Evolutionary conservation across 768 basidiomycete genomes (phyloP).

Genomic region (Tephrocybe rancida): DNA sequence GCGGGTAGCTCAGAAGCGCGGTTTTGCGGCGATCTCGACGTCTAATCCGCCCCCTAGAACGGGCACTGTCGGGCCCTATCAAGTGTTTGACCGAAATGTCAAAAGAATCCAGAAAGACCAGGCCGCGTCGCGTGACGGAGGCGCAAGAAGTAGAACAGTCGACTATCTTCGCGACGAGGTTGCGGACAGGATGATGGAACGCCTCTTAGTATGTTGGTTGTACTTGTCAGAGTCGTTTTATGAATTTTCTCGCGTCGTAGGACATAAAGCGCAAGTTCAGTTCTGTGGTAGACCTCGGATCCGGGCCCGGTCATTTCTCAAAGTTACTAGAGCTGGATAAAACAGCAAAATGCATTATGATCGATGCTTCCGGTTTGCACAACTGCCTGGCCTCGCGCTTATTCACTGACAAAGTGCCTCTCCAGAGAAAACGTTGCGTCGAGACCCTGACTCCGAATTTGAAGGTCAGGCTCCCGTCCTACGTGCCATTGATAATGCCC

Average conservation of each 20-base stretch:
- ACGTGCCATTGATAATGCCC: slow-evolving; percentile 1
- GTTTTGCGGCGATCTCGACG: slow-evolving; percentile 52
- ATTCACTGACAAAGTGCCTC: slow-evolving; percentile 1
- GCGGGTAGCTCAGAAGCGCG: slow-evolving; percentile 29
- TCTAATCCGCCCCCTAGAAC: slow-evolving; percentile 42
- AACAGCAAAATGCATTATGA: slow-evolving; percentile 75
- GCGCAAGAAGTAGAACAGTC: slow-evolving; percentile 69
- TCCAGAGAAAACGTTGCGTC: slow-evolving; percentile 66
- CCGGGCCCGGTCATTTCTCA: slow-evolving; percentile 91
- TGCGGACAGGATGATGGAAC: slow-evolving; percentile 88
- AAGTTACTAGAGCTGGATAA: slow-evolving; percentile 73
- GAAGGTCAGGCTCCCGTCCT: slow-evolving; percentile 55
- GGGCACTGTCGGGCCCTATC: slow-evolving; percentile 62
- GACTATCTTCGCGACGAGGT: slow-evolving; percentile 94
- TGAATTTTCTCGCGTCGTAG: slow-evolving; percentile 39
- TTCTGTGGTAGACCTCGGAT: slow-evolving; percentile 83
- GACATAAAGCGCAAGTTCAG: slow-evolving; percentile 88
- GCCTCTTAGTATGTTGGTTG: slow-evolving; percentile 66
- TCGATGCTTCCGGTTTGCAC: slow-evolving; percentile 81
- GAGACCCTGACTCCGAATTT: slow-evolving; percentile 80
- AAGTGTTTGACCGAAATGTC: slow-evolving; percentile 83
- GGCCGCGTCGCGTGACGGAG: slow-evolving; percentile 60
- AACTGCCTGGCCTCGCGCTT: background rate
- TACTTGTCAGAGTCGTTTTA: background rate
- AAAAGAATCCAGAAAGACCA: slow-evolving; percentile 82